Percentiles rank a stretch among this genome's conserved stretches.
phyloP scores from a whole-genome alignment of 2,329 filamentous ascomycete genomes.

The Lecanoromycetidae sp. region DNA sequence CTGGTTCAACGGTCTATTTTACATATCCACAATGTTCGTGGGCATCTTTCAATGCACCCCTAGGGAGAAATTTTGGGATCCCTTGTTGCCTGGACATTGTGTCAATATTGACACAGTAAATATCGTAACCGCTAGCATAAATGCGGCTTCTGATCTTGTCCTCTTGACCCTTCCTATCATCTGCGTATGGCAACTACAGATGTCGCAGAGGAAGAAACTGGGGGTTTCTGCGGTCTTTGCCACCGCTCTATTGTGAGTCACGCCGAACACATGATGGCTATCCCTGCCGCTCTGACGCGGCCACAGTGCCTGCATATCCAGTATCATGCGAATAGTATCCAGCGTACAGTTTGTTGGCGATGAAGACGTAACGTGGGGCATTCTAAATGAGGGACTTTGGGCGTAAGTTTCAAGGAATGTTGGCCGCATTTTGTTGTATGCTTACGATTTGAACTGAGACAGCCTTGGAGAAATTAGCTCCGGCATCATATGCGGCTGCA shows the following conservation, averaged over 20 bases:
- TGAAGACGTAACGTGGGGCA: background rate
- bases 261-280: no score
- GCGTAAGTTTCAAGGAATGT: background rate
- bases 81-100: background rate
- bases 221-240: constrained; percentile 3
- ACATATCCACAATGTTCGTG: background rate
- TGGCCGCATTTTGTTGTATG: background rate
- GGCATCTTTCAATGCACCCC: background rate
- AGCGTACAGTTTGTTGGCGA: background rate
- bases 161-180: constrained; percentile 1
- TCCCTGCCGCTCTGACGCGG: background rate
- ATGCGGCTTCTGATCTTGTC: background rate
- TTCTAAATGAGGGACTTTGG: background rate
- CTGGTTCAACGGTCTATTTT: constrained; percentile 6
- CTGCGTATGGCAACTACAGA: constrained; percentile 1
- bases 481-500: constrained; percentile 4
- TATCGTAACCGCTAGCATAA: background rate
- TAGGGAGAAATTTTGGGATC: constrained; percentile 1
- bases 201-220: background rate
- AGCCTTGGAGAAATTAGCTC: background rate
- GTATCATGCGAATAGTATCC: background rate
- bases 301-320: constrained; percentile 1
- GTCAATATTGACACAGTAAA: background rate
- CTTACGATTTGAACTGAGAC: background rate
- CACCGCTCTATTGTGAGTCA: background rate